Percentiles rank a stretch among this genome's conserved stretches.
These are phyloP conservation scores for Dimocarpus longan DNA, from an alignment of 345 rosid species.

Conservation along the genomic window DNA sequence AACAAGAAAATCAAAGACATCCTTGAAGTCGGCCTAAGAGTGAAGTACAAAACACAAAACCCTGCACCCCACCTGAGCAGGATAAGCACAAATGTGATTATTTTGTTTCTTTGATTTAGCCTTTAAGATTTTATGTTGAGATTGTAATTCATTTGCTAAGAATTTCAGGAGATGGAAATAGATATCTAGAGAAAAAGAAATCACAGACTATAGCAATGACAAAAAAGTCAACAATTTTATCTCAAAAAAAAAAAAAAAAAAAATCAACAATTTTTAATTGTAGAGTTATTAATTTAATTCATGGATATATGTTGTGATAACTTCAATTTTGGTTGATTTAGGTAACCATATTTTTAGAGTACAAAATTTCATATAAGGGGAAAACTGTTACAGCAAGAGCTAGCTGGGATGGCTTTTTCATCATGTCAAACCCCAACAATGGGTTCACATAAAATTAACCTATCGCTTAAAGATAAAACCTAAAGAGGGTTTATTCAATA, in stretches of 20 bases:
- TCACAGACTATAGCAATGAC: background rate
- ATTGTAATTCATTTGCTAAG: background rate
- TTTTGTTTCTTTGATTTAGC: conserved; percentile 1
- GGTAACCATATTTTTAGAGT: background rate
- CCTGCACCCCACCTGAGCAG: background rate
- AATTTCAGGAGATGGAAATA: background rate
- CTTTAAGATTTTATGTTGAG: background rate
- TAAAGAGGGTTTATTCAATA: background rate
- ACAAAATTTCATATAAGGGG: background rate
- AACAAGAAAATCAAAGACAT: background rate
- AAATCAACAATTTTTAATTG: background rate
- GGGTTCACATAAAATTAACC: background rate
- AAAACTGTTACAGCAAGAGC: background rate
- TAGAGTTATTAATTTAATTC: background rate
- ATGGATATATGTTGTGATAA: background rate
- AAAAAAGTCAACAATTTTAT: background rate
- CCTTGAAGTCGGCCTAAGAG: background rate
- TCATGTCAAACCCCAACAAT: background rate
- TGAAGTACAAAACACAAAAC: background rate
- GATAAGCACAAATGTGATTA: background rate
- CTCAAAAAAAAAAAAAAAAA: too few species aligned
- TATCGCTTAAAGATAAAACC: background rate
- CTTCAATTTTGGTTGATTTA: background rate
- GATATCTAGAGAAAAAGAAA: background rate
- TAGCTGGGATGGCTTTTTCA: background rate